Evolutionary conservation across 805 yeast species (phyloP).

Genomic region (Torulaspora microellipsoides): DNA sequence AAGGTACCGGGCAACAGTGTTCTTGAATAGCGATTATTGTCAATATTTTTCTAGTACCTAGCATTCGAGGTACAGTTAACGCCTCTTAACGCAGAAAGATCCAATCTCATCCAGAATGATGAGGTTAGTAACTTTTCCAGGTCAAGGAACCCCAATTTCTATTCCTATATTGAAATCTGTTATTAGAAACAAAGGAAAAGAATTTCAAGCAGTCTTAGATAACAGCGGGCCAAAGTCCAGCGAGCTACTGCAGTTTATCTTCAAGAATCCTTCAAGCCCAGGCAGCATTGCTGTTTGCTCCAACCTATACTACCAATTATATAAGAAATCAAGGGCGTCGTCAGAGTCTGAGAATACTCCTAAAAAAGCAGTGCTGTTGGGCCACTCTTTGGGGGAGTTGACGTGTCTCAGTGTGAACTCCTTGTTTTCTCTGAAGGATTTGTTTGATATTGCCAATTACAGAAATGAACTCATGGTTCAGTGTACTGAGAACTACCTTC

Average conservation of each 20-base stretch:
- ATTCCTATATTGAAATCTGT: slow-evolving; percentile 24
- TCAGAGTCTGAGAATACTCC: not conserved
- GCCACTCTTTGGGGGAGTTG: slow-evolving; percentile 36
- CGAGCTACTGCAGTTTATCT: slow-evolving; percentile 22
- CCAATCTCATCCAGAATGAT: slow-evolving; percentile 4
- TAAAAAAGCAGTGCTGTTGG: slow-evolving; percentile 19
- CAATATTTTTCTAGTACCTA: no score
- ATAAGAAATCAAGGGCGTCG: slow-evolving; percentile 1
- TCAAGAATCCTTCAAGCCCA: slow-evolving; percentile 28
- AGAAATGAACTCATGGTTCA: slow-evolving; percentile 34
- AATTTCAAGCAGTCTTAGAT: slow-evolving; percentile 16
- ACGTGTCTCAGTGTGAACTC: slow-evolving; percentile 29
- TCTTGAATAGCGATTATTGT: no score
- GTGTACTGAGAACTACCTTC: slow-evolving; percentile 26
- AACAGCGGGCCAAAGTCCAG: slow-evolving; percentile 20
- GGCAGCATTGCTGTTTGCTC: slow-evolving; percentile 34
- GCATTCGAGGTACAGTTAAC: no score
- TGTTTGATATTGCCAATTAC: slow-evolving; percentile 31
- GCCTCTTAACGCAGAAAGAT: not conserved
- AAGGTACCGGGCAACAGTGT: no score
- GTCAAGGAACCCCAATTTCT: slow-evolving; percentile 34
- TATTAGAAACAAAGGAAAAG: slow-evolving; percentile 21
- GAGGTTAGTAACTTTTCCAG: slow-evolving; percentile 34
- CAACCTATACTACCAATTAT: slow-evolving; percentile 26
- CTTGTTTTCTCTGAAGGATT: slow-evolving; percentile 26